A percentile compares a stretch with the other conserved stretches of the same genome.
phyloP scores from a whole-genome alignment of 2,329 filamentous ascomycete species.

The Paecilomyces sp. region DNA sequence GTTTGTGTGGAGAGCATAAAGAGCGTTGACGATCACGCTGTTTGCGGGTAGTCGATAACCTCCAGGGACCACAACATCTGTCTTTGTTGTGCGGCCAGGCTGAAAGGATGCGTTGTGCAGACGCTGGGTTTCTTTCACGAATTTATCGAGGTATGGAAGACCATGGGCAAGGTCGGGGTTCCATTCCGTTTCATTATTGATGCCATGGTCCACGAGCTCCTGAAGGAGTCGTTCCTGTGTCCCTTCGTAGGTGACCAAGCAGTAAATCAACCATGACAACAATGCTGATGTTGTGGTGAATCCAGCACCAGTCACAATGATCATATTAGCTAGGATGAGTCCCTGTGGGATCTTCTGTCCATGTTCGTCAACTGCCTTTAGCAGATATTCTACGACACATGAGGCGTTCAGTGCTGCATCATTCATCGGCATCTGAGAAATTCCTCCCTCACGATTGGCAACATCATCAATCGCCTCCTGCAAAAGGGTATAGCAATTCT shows the following conservation, averaged over 20 bases:
- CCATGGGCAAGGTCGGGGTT: constrained; percentile 36
- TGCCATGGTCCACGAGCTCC: constrained; percentile 47
- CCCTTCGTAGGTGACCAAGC: constrained; percentile 46
- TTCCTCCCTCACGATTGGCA: neutral
- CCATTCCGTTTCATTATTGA: constrained; percentile 37
- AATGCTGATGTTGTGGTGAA: constrained; percentile 56
- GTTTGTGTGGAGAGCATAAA: constrained; percentile 45
- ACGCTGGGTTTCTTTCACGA: constrained; percentile 56
- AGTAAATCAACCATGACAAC: constrained; percentile 53
- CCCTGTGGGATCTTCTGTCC: constrained; percentile 47
- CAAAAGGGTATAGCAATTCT: constrained; percentile 6
- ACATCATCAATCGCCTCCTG: neutral
- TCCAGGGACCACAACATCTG: constrained; percentile 52
- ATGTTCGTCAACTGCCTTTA: constrained; percentile 35
- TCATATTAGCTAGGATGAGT: constrained; percentile 31
- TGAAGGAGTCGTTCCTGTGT: constrained; percentile 53
- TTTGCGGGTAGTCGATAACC: constrained; percentile 51
- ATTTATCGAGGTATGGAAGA: constrained; percentile 42
- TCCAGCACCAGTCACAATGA: constrained; percentile 51
- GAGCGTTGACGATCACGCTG: constrained; percentile 46
- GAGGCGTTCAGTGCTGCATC: neutral
- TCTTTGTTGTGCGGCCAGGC: constrained; percentile 50
- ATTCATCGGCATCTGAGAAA: neutral
- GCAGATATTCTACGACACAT: constrained; percentile 13
- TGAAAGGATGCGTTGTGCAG: constrained; percentile 57